Evolutionary conservation across 331 rosid species (phyloP), one percentile per base, ranked within the genome.

Genomic region (Quercus tomentella): DNA sequence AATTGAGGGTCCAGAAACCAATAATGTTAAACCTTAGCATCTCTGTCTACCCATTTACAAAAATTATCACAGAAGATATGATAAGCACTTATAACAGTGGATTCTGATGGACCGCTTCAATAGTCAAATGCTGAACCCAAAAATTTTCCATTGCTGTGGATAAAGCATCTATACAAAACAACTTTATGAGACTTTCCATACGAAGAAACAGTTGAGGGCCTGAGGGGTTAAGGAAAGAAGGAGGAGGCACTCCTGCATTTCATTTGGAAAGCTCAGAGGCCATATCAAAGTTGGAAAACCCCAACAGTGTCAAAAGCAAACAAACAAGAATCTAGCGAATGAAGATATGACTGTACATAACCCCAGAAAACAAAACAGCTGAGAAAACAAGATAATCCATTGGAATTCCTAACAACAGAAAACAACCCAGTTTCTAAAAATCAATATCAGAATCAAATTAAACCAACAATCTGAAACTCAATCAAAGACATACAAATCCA

Each of bases 401-500:
- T 37, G n/a, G 35, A 75, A 61, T 75, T 26, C 66, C 31, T 18
- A 68, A 77, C 58, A 4, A 76, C 23, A 71, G 4, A 55, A 37
- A 18, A 76, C 9, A 45, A 68, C 76, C 73, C 82, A 77, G 41
- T 49, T 70, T 76, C 28, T 41, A 61, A 58, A 74, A 67, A 3
- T 56, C 15, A 51, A 28, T 67, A 55, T 37, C 76, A 37, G 65
- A 76, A 78, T 78, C 77, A 65, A 55, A 28, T 5, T 56, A 41
- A 30, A 56, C 41, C 16, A 33, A 80, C 6, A 62, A 86, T 78
- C 75, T 62, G 71, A 21, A 77, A 14, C 70, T 66, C 63, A 82
- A 58, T 82, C 49, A 74, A 55, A 67, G 21, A 76, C 26, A 75
- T 37, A 37, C 69, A 71, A 68, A 71, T 77, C 77, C 10, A 52